Evolutionary conservation across 352 stramenopile species (phyloP).

Genomic region (Pythium sp.): DNA sequence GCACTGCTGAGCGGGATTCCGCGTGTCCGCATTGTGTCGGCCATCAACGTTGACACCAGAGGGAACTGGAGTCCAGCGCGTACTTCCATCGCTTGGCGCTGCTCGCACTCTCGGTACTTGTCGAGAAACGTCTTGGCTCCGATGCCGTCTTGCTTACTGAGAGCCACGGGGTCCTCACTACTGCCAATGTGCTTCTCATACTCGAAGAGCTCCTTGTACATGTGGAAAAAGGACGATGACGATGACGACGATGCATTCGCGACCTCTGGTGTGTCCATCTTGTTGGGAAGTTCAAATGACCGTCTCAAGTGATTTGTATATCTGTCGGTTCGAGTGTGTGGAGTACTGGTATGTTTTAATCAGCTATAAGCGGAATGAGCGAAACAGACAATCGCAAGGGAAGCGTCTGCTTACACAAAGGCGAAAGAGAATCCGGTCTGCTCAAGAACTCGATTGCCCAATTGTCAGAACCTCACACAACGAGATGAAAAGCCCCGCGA

Average conservation of each 20-base stretch:
- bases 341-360: neutral
- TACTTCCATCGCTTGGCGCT: slow-evolving; percentile 18
- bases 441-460: neutral
- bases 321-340: neutral
- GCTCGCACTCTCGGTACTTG: slow-evolving; percentile 46
- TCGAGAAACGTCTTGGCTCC: slow-evolving; percentile 40
- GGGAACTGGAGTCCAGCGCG: slow-evolving; percentile 9
- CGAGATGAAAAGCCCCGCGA: slow-evolving; percentile 16
- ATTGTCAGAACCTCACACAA: neutral
- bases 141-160: slow-evolving; percentile 16
- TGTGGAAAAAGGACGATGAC: slow-evolving; percentile 48
- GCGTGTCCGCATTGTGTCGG: neutral
- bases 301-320: neutral
- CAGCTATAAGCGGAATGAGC: neutral
- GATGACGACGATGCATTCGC: neutral
- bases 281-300: neutral
- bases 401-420: neutral
- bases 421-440: neutral
- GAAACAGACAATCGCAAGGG: neutral
- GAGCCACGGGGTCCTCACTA: slow-evolving; percentile 3
- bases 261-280: slow-evolving; percentile 1
- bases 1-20: neutral
- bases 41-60: slow-evolving; percentile 9
- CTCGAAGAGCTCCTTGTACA: slow-evolving; percentile 63
- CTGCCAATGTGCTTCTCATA: slow-evolving; percentile 52